Percentiles rank a stretch among this genome's conserved stretches.
These are phyloP conservation scores for Pholiota adiposa DNA, from an alignment of 1,284 basidiomycete genomes.

Conservation along the genomic window DNA sequence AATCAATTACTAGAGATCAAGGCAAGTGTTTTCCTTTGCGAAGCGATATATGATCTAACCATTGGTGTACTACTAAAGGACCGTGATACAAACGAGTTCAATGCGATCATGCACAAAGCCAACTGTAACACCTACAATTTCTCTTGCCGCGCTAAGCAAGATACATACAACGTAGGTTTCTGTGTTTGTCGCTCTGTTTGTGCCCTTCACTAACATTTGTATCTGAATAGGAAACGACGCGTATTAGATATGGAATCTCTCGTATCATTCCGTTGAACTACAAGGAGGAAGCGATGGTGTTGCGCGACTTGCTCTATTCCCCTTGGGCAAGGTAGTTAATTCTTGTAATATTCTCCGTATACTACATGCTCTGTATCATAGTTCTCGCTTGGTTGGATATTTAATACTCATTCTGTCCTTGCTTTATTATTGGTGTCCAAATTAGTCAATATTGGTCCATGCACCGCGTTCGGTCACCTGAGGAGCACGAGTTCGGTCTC, in stretches of 20 bases:
- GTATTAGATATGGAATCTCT: slow-evolving; percentile 83
- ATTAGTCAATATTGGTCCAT: neutral
- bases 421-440: neutral
- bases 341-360: neutral
- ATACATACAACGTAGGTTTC: slow-evolving; percentile 78
- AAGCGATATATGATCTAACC: neutral
- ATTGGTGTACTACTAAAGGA: slow-evolving; percentile 48
- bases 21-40: slow-evolving; percentile 41
- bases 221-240: slow-evolving; percentile 64
- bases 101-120: slow-evolving; percentile 66
- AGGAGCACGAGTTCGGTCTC: slow-evolving; percentile 15
- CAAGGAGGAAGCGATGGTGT: slow-evolving; percentile 65
- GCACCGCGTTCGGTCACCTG: slow-evolving; percentile 12
- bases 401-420: neutral
- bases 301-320: slow-evolving; percentile 59
- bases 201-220: too few species aligned
- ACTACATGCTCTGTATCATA: slow-evolving; percentile 14
- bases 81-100: slow-evolving; percentile 67
- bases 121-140: slow-evolving; percentile 82
- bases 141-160: slow-evolving; percentile 86
- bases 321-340: slow-evolving; percentile 40
- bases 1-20: slow-evolving; percentile 80
- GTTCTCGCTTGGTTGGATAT: neutral
- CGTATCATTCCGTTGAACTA: slow-evolving; percentile 73
- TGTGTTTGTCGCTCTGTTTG: neutral